Conservation (phyloP, 768 basidiomycete genomes). For the Pleurotus djamor region DNA sequence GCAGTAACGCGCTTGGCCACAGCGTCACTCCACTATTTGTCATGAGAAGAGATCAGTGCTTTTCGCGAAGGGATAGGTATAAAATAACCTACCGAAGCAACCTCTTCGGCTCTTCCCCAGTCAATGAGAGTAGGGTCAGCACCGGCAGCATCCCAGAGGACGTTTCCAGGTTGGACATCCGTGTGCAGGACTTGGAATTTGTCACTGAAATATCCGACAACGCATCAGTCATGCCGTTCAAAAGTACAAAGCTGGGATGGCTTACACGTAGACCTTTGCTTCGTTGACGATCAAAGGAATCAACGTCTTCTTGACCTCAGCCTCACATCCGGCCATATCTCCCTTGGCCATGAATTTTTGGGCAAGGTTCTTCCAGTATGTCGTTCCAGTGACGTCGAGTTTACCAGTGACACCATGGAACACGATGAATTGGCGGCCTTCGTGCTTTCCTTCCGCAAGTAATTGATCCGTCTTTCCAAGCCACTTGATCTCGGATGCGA, state of each 20-base stretch:
- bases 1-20: background rate
- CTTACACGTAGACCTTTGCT: background rate
- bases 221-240: background rate
- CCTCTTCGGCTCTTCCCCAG: constrained; percentile 1
- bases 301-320: background rate
- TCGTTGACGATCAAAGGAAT: background rate
- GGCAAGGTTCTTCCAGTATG: background rate
- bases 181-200: background rate
- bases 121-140: background rate
- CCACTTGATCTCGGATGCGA: background rate
- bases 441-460: background rate
- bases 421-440: background rate
- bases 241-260: background rate
- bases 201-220: background rate
- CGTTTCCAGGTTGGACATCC: background rate
- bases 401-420: background rate
- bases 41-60: background rate
- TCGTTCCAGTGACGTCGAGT: background rate
- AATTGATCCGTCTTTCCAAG: background rate
- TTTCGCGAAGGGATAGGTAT: background rate
- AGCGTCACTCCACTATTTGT: background rate
- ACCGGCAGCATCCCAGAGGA: background rate
- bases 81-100: background rate
- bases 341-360: background rate
- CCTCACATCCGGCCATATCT: background rate